phyloP scores from a whole-genome alignment of 179 eudicot species.

The Pouteria campechiana region DNA sequence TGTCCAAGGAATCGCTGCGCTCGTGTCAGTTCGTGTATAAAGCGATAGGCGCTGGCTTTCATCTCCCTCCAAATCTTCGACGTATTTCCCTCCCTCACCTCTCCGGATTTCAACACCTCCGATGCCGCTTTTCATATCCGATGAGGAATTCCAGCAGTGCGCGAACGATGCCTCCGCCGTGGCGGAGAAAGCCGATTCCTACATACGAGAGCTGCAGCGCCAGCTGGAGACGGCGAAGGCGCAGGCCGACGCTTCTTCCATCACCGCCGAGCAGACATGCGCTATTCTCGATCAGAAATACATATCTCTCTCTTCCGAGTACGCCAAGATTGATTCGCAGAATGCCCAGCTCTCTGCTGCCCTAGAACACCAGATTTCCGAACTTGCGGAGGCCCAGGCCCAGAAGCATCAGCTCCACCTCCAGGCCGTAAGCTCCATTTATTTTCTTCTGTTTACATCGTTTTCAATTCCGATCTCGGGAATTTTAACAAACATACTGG shows the following conservation, averaged over 20 bases:
- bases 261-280: constrained; percentile 93
- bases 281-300: constrained; percentile 75
- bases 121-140: constrained; percentile 80
- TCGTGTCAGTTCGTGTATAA: too few species aligned
- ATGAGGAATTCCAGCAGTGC: constrained; percentile 50
- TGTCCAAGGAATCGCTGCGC: too few species aligned
- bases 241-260: constrained; percentile 67
- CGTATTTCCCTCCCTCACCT: too few species aligned
- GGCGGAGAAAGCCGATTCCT: constrained; percentile 76
- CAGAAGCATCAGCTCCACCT: constrained; percentile 67
- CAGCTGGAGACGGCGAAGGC: constrained; percentile 74
- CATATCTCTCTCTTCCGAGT: constrained; percentile 68
- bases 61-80: too few species aligned
- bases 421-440: constrained; percentile 25
- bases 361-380: constrained; percentile 37
- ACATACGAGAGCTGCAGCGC: constrained; percentile 32
- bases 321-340: constrained; percentile 37
- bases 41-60: too few species aligned
- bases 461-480: not conserved
- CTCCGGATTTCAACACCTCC: too few species aligned
- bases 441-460: too few species aligned
- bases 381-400: constrained; percentile 47
- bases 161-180: constrained; percentile 45
- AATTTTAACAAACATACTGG: too few species aligned
- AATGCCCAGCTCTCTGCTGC: constrained; percentile 26